Base-by-base conservation (phyloP, 768 basidiomycete genomes). In the Tricholoma sp. region DNA sequence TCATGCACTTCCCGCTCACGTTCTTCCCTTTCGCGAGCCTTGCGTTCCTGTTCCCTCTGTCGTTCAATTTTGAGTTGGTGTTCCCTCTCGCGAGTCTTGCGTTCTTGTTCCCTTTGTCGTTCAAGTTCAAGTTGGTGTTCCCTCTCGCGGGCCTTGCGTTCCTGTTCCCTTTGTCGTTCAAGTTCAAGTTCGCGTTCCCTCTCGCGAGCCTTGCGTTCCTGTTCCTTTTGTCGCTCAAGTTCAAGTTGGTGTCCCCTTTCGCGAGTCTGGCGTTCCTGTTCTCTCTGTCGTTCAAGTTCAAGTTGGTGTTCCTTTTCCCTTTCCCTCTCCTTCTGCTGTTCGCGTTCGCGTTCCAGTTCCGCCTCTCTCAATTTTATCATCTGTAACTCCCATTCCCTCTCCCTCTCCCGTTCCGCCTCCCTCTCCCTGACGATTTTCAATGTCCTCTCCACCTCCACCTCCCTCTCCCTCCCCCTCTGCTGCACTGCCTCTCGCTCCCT, bases 291-390 rank as follows among this genome's bases (percentile, higher is more conserved):
- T 32, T 32, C 31, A 32, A 32, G 31, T 32, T 32, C 31, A 32
- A 32, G 31, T 32, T 32, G 4, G 31, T 8, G 31, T 32, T 59
- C 59, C 14, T 55, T 56, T 32, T 68, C 67, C 0, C 46, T 46
- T 3, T 66, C 60, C 50, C 59, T 65, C 54, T 31, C 64, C 35
- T 56, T 60, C n/a, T 41, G 51, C 19, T 14, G 19, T 5, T 50
- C 5, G 24, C 24, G 24, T 27, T 27, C 24, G 24, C 24, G 24
- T 27, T 27, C 24, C 24, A 27, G 24, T 27, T 27, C 24, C 3
- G 24, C n/a, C 29, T 19, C 57, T 65, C 62, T 19, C 59, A 58
- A 18, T 64, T 61, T 11, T 35, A 60, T 39, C 65, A 67, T 14
- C 59, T 54, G 24, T 5, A 27, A 3, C 50, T 68, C 63, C 34